Percentiles rank a stretch among this genome's conserved stretches.
phyloP scores from a whole-genome alignment of 1,284 basidiomycete species.

The Heliocybe sulcata region DNA sequence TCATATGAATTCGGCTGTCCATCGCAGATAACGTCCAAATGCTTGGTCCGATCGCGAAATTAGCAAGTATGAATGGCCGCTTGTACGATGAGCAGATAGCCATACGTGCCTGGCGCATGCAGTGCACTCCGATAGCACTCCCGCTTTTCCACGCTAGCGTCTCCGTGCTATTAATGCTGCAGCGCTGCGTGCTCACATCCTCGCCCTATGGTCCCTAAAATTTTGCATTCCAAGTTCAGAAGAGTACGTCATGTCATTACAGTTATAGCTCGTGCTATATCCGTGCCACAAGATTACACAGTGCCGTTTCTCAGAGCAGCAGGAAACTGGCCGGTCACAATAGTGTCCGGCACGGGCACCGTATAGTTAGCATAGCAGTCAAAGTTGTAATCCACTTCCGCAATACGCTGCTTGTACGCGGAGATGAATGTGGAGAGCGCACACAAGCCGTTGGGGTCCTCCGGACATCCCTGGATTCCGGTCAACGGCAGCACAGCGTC shows the following conservation, averaged over 20 bases:
- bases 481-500: conserved; percentile 60
- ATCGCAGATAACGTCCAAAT: too few relatives aligned
- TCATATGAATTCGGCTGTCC: too few relatives aligned
- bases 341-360: conserved; percentile 29
- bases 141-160: too few relatives aligned
- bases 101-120: too few relatives aligned
- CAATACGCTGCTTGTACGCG: conserved; percentile 35
- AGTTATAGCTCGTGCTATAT: neutral
- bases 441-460: conserved; percentile 49
- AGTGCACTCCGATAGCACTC: too few relatives aligned
- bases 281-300: neutral
- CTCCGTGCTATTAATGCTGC: too few relatives aligned
- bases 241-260: neutral
- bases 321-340: conserved; percentile 29
- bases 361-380: conserved; percentile 38
- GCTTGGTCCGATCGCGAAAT: too few relatives aligned
- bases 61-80: too few relatives aligned
- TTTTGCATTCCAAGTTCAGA: neutral
- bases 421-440: conserved; percentile 43
- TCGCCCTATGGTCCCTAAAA: too few relatives aligned
- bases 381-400: conserved; percentile 33
- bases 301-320: conserved; percentile 11
- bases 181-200: too few relatives aligned
- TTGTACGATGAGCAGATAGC: too few relatives aligned
- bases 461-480: conserved; percentile 25